Evolutionary conservation across 169 alveolate species (phyloP), one percentile per base, ranked within the genome.

Genomic region (Plasmodium chabaudi): DNA sequence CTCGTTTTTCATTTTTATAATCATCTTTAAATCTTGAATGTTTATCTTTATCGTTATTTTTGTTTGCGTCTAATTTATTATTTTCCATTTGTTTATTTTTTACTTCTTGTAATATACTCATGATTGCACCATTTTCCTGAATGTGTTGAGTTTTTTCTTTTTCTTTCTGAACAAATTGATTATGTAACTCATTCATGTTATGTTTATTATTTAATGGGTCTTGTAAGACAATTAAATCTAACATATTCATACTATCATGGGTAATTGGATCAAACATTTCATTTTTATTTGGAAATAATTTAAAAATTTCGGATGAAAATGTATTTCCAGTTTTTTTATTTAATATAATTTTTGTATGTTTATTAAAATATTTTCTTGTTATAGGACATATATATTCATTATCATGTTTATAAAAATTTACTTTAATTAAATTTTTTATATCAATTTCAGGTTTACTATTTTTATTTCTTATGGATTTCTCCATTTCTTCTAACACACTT

Each of bases 331-430:
- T 93, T 55, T 93, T 92, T 60, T 79, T 92, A 55, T 96, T 96
- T 13, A 98, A 97, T 21, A 97, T 97, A 39, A 97, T 95, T 74
- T 96, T 97, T 23, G 98, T 89, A 88, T 94, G 93, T 19, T 95
- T 94, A 19, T 95, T 96, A 89, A 97, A 97, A 63, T 92, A 95
- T 88, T 96, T 97, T 74, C 92, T 93, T 13, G 99, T 95, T 42
- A 97, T 88, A 9, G 99, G 99, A 90, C 99, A 97, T 91, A 96
- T 98, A 68, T 93, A 96, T 70, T 95, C 95, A 61, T 94, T 97
- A 60, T 95, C 60, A 12, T 92, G 72, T 63, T 92, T 89, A 67
- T 97, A 86, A 44, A 97, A 95, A 27, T 88, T 92, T 1, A 97
- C 98, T 42, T 96, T 97, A 25, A 97, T 95, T 12, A 99, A 98